These are phyloP conservation scores for Lachnellula occidentalis DNA, from an alignment of 2,329 filamentous ascomycete species.

Conservation along the genomic window DNA sequence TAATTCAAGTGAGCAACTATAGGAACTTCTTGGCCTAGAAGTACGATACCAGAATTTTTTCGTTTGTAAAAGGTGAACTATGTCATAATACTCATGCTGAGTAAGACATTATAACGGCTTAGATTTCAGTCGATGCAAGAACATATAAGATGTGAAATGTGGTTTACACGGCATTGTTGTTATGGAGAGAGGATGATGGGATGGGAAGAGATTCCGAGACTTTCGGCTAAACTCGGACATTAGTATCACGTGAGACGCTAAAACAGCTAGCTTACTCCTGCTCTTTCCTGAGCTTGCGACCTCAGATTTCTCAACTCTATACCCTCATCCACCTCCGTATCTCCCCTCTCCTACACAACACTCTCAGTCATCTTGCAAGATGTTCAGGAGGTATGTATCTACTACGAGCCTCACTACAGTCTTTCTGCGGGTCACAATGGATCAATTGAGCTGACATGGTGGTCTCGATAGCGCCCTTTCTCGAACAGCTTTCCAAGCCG, in stretches of 20 bases:
- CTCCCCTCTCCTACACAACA: conserved; percentile 55
- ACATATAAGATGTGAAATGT: no score
- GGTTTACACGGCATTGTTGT: no score
- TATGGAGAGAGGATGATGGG: no score
- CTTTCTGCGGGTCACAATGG: conserved; percentile 16
- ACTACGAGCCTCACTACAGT: conserved; percentile 22
- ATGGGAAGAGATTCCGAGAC: no score
- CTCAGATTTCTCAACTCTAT: conserved; percentile 18
- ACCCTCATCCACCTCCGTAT: conserved; percentile 40
- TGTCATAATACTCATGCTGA: no score
- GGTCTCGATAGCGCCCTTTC: conserved; percentile 46
- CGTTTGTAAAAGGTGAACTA: no score
- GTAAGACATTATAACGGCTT: no score
- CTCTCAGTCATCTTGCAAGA: conserved; percentile 67
- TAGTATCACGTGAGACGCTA: background rate
- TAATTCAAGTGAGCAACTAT: no score
- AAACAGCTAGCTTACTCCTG: conserved; percentile 7
- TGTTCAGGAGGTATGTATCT: conserved; percentile 72
- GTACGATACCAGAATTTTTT: no score
- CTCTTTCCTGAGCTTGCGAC: conserved; percentile 47
- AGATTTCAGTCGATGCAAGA: no score
- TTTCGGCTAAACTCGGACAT: no score
- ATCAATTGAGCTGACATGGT: conserved; percentile 45
- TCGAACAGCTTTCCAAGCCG: conserved; percentile 55
- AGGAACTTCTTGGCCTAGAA: no score